Percentiles rank a stretch among this genome's conserved stretches.
Conservation (phyloP, 2,329 filamentous ascomycete genomes). For the Nemania diffusa region DNA sequence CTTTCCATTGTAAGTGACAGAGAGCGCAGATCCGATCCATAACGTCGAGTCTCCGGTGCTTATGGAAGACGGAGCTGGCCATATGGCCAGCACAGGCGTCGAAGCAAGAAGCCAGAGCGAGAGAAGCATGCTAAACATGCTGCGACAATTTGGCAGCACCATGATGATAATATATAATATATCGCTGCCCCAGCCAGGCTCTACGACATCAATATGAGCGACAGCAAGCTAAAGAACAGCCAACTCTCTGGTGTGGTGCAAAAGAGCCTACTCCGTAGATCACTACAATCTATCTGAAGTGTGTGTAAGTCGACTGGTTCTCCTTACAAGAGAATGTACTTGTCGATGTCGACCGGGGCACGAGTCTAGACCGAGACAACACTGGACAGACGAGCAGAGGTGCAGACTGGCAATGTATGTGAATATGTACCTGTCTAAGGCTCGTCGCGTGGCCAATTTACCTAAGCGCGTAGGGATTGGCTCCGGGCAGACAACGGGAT, state of each 20-base stretch:
- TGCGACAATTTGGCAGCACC: slow-evolving; percentile 33
- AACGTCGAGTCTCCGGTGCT: slow-evolving; percentile 63
- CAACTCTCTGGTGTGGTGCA: slow-evolving; percentile 8
- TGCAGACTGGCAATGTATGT: slow-evolving; percentile 7
- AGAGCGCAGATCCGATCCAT: slow-evolving; percentile 63
- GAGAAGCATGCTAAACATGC: slow-evolving; percentile 48
- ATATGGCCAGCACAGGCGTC: slow-evolving; percentile 62
- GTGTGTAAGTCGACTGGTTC: slow-evolving; percentile 6
- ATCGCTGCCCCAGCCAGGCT: slow-evolving; percentile 16
- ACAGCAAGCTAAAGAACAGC: slow-evolving; percentile 25
- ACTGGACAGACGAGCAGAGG: slow-evolving; percentile 6
- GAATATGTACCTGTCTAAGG: slow-evolving; percentile 14
- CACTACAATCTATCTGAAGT: slow-evolving; percentile 2
- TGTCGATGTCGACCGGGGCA: slow-evolving; percentile 19
- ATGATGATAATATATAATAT: slow-evolving; percentile 38
- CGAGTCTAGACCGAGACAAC: slow-evolving; percentile 23
- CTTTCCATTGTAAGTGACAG: slow-evolving; percentile 68
- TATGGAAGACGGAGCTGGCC: slow-evolving; percentile 65
- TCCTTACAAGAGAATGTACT: slow-evolving; percentile 6
- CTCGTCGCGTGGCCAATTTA: slow-evolving; percentile 33
- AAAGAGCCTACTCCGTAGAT: not conserved
- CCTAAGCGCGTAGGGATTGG: slow-evolving; percentile 28
- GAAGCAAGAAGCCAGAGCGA: slow-evolving; percentile 55
- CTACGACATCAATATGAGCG: slow-evolving; percentile 34
- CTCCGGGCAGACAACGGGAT: slow-evolving; percentile 15